phyloP scores from a whole-genome alignment of 495 filamentous ascomycete species.

The Lindgomyces ingoldianus region DNA sequence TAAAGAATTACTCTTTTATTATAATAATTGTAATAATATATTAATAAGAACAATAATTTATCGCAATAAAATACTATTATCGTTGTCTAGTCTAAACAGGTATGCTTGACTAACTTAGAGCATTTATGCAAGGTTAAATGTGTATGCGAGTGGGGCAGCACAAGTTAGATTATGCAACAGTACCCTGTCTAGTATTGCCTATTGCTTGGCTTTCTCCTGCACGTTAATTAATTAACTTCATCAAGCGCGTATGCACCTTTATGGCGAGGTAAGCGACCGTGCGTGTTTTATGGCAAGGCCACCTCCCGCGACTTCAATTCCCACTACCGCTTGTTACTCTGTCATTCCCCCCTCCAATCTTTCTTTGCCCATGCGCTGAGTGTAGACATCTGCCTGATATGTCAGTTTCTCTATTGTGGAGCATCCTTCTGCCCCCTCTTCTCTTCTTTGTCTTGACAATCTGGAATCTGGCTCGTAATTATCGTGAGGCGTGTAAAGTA shows the following conservation, averaged over 20 bases:
- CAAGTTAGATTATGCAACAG: not conserved
- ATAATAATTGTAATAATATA: too few relatives aligned
- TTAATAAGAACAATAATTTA: too few relatives aligned
- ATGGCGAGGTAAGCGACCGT: not conserved
- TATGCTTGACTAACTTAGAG: too few relatives aligned
- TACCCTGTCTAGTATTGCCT: not conserved
- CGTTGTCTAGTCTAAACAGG: too few relatives aligned
- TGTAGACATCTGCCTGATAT: not conserved
- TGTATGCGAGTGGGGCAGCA: not conserved
- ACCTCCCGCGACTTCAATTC: slow-evolving; percentile 2
- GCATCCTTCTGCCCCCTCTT: slow-evolving; percentile 5
- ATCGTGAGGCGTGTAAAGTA: slow-evolving; percentile 16
- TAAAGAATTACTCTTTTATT: too few relatives aligned
- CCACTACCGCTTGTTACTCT: not conserved
- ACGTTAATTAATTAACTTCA: not conserved
- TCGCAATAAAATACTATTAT: too few relatives aligned
- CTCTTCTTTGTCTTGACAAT: slow-evolving; percentile 10
- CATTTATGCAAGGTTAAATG: slow-evolving; percentile 1
- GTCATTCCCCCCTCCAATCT: not conserved
- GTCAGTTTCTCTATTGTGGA: not conserved
- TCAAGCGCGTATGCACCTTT: slow-evolving; percentile 1
- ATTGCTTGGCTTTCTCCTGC: not conserved
- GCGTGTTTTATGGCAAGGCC: slow-evolving; percentile 1
- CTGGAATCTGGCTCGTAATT: slow-evolving; percentile 10
- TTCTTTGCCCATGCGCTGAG: not conserved